phyloP scores from a whole-genome alignment of 225 moss, liverwort and hornwort species.

The Bryum argenteum region DNA sequence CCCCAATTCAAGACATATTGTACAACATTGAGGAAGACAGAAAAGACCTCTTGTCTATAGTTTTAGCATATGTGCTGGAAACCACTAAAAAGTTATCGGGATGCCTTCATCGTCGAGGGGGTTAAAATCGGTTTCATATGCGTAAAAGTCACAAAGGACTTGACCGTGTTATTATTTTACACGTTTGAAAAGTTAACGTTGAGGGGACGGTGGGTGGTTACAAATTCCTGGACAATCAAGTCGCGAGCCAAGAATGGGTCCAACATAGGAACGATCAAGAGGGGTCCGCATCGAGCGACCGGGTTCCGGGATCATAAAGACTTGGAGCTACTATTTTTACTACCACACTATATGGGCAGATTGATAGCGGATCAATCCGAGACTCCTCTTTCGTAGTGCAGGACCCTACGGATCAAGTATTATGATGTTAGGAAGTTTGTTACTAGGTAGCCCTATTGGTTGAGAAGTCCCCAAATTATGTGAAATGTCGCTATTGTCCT shows the following conservation, averaged over 20 bases:
- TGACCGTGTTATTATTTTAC: not conserved
- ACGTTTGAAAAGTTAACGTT: constrained; percentile 1
- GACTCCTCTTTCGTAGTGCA: not conserved
- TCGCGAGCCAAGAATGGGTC: constrained; percentile 19
- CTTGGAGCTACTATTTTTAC: not conserved
- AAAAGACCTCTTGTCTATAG: too few species aligned
- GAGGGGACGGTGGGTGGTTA: constrained; percentile 5
- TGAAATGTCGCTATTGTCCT: not conserved
- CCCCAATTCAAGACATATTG: too few species aligned
- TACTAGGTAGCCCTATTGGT: constrained; percentile 5
- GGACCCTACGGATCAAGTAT: not conserved
- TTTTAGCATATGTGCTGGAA: too few species aligned
- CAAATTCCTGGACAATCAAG: constrained; percentile 11
- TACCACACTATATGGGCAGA: not conserved
- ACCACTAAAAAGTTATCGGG: too few species aligned
- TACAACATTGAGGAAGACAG: too few species aligned
- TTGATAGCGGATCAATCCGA: not conserved
- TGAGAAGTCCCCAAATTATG: constrained; percentile 29
- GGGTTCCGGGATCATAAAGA: not conserved
- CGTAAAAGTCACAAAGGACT: not conserved
- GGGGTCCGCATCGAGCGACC: constrained; percentile 1
- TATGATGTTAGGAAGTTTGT: not conserved
- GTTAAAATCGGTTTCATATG: too few species aligned
- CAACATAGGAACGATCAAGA: not conserved
- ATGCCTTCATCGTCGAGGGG: too few species aligned